These are phyloP conservation scores for Ambrosiella beaveri DNA, from an alignment of 2,329 filamentous ascomycete species.

Conservation along the genomic window DNA sequence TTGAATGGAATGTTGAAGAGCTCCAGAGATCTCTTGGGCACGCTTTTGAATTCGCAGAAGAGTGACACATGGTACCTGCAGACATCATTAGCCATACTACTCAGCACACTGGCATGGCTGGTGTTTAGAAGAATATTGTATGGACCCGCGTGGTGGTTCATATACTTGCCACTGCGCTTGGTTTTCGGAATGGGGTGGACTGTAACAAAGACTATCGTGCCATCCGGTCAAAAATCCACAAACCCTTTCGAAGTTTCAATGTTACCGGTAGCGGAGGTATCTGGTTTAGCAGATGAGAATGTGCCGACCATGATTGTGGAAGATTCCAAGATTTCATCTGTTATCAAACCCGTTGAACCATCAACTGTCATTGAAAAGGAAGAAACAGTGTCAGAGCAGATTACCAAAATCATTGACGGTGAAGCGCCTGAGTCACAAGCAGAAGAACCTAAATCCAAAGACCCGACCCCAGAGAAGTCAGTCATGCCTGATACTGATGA, in stretches of 20 bases:
- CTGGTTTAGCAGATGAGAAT: conserved; percentile 24
- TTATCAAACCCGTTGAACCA: conserved; percentile 14
- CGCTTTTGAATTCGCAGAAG: conserved; percentile 74
- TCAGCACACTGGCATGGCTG: conserved; percentile 67
- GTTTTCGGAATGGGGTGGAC: conserved; percentile 41
- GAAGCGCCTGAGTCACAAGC: conserved; percentile 7
- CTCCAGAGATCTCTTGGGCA: conserved; percentile 58
- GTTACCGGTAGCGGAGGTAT: conserved; percentile 16
- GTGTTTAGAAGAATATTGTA: conserved; percentile 72
- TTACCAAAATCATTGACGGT: conserved; percentile 37
- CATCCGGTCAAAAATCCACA: conserved; percentile 14
- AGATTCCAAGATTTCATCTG: neutral
- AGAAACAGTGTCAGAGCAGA: conserved; percentile 31
- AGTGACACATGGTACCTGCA: conserved; percentile 96
- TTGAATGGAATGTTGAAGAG: conserved; percentile 62
- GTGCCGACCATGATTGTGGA: conserved; percentile 27
- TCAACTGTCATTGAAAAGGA: conserved; percentile 17
- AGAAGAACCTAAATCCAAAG: neutral
- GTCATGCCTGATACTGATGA: conserved; percentile 12
- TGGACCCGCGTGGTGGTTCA: conserved; percentile 76
- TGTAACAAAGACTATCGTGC: conserved; percentile 35
- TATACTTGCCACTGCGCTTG: conserved; percentile 65
- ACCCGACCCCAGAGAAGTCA: conserved; percentile 3
- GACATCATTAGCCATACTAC: conserved; percentile 68
- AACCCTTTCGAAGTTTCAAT: conserved; percentile 19